These are phyloP conservation scores for Penicillium cataractarum DNA, from an alignment of 495 filamentous ascomycete species.

Conservation along the genomic window DNA sequence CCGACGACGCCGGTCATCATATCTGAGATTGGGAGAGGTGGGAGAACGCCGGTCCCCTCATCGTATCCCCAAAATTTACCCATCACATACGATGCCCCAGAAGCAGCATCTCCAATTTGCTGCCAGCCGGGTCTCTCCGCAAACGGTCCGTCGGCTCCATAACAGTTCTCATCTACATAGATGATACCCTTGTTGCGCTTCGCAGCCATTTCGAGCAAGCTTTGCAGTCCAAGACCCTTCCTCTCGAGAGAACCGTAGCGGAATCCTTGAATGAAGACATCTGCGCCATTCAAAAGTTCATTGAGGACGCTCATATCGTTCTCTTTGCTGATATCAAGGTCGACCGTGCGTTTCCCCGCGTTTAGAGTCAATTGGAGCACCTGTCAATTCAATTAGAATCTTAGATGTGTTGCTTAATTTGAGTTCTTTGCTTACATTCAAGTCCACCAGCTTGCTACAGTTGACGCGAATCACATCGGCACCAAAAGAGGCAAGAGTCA, in stretches of 20 bases:
- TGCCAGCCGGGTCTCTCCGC: conserved; percentile 48
- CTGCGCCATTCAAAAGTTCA: conserved; percentile 52
- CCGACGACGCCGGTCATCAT: conserved; percentile 66
- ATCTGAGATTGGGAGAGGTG: conserved; percentile 72
- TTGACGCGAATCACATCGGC: conserved; percentile 65
- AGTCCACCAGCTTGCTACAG: conserved; percentile 55
- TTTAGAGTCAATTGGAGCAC: conserved; percentile 49
- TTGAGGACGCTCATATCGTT: conserved; percentile 46
- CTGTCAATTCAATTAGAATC: conserved; percentile 4
- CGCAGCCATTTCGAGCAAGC: conserved; percentile 51
- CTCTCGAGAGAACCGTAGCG: conserved; percentile 54
- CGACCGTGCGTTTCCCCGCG: conserved; percentile 59
- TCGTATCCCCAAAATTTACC: conserved; percentile 56
- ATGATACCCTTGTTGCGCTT: conserved; percentile 58
- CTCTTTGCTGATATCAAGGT: conserved; percentile 51
- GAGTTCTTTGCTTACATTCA: conserved; percentile 28
- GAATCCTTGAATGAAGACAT: conserved; percentile 63
- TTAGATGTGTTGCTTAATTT: background rate
- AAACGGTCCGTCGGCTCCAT: conserved; percentile 48
- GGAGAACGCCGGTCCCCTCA: conserved; percentile 64
- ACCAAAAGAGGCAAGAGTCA: conserved; percentile 59
- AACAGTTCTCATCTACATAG: conserved; percentile 68
- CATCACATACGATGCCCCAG: conserved; percentile 23
- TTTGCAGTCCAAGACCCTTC: conserved; percentile 52
- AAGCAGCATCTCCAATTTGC: conserved; percentile 51